phyloP scores from a whole-genome alignment of 371 early-diverging fungal genomes.

The Rhizomucor pusillus region DNA sequence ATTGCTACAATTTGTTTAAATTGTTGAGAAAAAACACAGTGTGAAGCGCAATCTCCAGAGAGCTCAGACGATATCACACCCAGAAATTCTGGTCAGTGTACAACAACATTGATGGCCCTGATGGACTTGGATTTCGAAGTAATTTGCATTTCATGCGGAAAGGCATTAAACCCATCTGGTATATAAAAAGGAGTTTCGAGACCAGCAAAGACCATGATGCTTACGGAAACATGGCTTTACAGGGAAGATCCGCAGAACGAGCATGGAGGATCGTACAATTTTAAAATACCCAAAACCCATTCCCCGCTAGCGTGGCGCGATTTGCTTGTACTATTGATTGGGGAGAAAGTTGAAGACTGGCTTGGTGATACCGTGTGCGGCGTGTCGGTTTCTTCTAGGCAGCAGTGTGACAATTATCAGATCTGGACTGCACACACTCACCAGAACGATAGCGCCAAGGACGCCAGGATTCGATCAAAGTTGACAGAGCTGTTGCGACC shows the following conservation, averaged over 20 bases:
- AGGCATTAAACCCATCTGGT: slow-evolving; percentile 75
- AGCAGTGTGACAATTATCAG: slow-evolving; percentile 59
- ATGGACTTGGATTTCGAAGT: slow-evolving; percentile 45
- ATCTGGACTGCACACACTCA: slow-evolving; percentile 60
- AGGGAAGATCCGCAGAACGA: slow-evolving; percentile 76
- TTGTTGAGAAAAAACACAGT: neutral
- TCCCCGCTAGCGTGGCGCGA: slow-evolving; percentile 57
- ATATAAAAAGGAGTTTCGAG: neutral
- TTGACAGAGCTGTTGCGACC: slow-evolving; percentile 39
- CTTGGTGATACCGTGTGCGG: slow-evolving; percentile 64
- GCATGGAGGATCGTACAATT: slow-evolving; percentile 73
- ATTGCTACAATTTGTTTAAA: neutral
- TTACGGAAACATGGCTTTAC: neutral
- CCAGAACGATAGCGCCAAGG: slow-evolving; percentile 16
- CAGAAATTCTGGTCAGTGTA: slow-evolving; percentile 57
- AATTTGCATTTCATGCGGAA: slow-evolving; percentile 67
- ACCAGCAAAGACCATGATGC: too few relatives aligned
- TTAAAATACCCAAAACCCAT: slow-evolving; percentile 59
- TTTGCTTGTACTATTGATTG: slow-evolving; percentile 56
- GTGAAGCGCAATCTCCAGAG: too few relatives aligned
- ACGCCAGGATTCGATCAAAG: slow-evolving; percentile 39
- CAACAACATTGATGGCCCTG: slow-evolving; percentile 54
- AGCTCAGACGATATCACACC: neutral
- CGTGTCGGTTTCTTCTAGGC: slow-evolving; percentile 57
- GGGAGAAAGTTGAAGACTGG: slow-evolving; percentile 57